Percentiles rank a stretch among this genome's conserved stretches.
phyloP scores from a whole-genome alignment of 2,329 filamentous ascomycete species.

The Scedosporium aurantiacum region DNA sequence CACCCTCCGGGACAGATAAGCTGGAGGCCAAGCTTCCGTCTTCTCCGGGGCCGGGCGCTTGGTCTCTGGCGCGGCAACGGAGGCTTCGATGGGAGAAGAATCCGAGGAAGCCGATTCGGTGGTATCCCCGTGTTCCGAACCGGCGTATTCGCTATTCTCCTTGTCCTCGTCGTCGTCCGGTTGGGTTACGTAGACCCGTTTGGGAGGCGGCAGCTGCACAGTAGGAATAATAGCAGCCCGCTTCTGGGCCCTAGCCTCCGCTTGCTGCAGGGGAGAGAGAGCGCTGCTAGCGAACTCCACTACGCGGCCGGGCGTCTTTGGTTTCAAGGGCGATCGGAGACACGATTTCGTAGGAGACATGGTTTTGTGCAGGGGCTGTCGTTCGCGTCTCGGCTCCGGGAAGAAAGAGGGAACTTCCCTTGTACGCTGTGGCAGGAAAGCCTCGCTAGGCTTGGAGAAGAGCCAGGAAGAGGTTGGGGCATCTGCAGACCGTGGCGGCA shows the following conservation, averaged over 20 bases:
- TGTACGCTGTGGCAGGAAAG: not conserved
- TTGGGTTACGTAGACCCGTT: slow-evolving; percentile 3
- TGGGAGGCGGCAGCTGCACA: slow-evolving; percentile 8
- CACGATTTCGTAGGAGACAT: slow-evolving; percentile 46
- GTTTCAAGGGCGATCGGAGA: slow-evolving; percentile 45
- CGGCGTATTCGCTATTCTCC: slow-evolving; percentile 19
- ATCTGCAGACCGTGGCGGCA: slow-evolving; percentile 16
- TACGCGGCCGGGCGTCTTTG: slow-evolving; percentile 45
- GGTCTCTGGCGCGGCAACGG: not conserved
- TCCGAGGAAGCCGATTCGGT: not conserved
- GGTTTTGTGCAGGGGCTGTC: slow-evolving; percentile 37
- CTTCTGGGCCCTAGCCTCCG: slow-evolving; percentile 9
- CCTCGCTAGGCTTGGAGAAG: slow-evolving; percentile 13
- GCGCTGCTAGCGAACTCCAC: slow-evolving; percentile 46
- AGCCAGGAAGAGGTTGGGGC: slow-evolving; percentile 24
- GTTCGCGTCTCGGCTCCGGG: slow-evolving; percentile 15
- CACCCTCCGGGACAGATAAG: slow-evolving; percentile 26
- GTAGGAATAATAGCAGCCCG: slow-evolving; percentile 19
- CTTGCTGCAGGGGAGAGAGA: slow-evolving; percentile 33
- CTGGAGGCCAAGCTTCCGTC: not conserved
- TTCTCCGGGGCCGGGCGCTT: not conserved
- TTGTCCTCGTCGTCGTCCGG: slow-evolving; percentile 16
- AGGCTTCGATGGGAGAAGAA: not conserved
- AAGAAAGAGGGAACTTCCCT: not conserved
- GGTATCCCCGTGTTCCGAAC: slow-evolving; percentile 10